Conservation (phyloP, 2,329 filamentous ascomycete genomes). For the Calycina herbarum region DNA sequence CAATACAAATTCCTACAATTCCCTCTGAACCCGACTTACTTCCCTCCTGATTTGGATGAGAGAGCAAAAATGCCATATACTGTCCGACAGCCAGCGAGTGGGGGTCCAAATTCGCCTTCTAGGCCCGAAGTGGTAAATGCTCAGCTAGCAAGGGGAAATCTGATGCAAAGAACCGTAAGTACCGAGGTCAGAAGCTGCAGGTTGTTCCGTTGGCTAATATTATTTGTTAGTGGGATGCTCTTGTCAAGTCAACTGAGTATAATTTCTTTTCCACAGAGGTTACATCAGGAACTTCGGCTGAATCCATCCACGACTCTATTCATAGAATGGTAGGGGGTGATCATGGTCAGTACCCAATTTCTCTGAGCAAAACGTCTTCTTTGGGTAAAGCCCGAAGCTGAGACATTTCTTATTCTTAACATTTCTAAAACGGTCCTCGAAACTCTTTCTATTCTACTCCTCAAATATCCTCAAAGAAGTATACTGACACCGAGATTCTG, state of each 20-base stretch:
- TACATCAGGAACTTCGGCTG: constrained; percentile 43
- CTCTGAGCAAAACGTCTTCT: too few relatives aligned
- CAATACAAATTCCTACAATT: constrained; percentile 48
- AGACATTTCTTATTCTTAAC: too few relatives aligned
- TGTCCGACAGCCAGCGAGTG: constrained; percentile 24
- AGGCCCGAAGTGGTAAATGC: constrained; percentile 25
- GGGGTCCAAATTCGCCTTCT: constrained; percentile 19
- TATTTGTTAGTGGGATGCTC: constrained; percentile 43
- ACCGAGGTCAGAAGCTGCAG: background rate
- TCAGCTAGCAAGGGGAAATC: constrained; percentile 18
- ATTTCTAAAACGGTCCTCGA: too few relatives aligned
- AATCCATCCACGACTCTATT: constrained; percentile 46
- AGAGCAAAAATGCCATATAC: constrained; percentile 32
- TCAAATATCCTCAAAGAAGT: too few relatives aligned
- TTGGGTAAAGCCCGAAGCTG: too few relatives aligned
- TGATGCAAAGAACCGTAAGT: constrained; percentile 32
- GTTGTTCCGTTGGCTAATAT: background rate
- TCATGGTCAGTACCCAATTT: constrained; percentile 43
- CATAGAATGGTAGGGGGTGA: constrained; percentile 43
- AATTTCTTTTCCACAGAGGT: constrained; percentile 45
- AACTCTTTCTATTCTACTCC: constrained; percentile 36
- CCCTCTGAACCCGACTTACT: constrained; percentile 39
- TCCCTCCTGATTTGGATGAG: constrained; percentile 37
- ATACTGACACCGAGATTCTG: constrained; percentile 18
- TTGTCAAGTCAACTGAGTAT: constrained; percentile 40